phyloP scores from a whole-genome alignment of 1,139 yeast species.

The Blastobotrys petasosporus region DNA sequence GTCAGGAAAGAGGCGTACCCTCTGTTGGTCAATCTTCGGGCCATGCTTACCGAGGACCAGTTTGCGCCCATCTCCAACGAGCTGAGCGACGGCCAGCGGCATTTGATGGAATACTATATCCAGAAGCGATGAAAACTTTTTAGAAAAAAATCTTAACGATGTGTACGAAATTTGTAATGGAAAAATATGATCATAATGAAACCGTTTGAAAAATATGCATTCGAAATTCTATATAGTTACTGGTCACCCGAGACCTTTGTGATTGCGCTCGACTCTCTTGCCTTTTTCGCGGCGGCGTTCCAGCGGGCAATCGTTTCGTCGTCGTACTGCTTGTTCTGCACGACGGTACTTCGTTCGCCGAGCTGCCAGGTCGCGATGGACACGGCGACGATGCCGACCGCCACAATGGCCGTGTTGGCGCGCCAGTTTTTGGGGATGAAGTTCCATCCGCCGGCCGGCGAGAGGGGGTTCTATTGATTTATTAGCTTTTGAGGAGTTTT shows the following conservation, averaged over 20 bases:
- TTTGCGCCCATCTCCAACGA: conserved; percentile 17
- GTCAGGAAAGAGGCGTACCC: conserved; percentile 31
- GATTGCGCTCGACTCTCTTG: conserved; percentile 30
- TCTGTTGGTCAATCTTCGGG: conserved; percentile 20
- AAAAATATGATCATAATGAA: background rate
- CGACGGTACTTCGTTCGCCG: conserved; percentile 30
- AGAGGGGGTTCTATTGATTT: conserved; percentile 29
- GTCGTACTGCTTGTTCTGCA: conserved; percentile 27
- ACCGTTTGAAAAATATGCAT: background rate
- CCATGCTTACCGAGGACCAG: conserved; percentile 12
- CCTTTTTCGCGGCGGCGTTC: conserved; percentile 37
- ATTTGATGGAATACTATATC: conserved; percentile 26
- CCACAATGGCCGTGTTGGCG: conserved; percentile 32
- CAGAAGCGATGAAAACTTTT: conserved; percentile 1
- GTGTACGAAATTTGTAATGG: background rate
- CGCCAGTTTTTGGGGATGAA: conserved; percentile 40
- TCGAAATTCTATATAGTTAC: background rate
- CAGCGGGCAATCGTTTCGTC: conserved; percentile 36
- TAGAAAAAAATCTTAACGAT: background rate
- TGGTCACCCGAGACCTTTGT: conserved; percentile 20
- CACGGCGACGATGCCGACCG: conserved; percentile 31
- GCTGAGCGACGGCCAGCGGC: conserved; percentile 29
- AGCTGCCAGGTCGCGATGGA: conserved; percentile 29
- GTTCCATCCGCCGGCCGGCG: conserved; percentile 42
- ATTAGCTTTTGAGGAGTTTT: background rate